Evolutionary conservation across 805 yeast species (phyloP), one percentile per base, ranked within the genome.

Genomic region (Candida chauliodis): DNA sequence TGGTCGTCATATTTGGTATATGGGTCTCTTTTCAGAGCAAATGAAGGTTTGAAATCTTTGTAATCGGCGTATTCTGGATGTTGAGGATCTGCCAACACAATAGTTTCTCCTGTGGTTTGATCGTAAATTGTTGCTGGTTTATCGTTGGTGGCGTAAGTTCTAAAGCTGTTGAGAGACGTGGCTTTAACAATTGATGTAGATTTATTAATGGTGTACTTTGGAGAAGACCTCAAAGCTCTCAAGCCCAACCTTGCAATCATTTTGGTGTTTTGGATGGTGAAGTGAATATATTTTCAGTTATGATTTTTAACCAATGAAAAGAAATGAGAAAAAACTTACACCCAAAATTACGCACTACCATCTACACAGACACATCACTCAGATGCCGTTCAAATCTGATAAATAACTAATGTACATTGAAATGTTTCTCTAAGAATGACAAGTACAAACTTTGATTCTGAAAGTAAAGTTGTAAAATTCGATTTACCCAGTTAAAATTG

Each of bases 1-100:
- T 69, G 84, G 58, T 85, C 91, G 57, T 85, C 93, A 61, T 81
- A 86, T 53, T 76, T 79, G 44, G 62, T 70, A 55, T 83, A 79
- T 31, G 93, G 95, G 55, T 77, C 81, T 58, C 81, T 78, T 50
- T 69, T 61, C 63, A 79, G 88, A 47, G 81, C 78, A 52, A 76
- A 75, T 44, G 69, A 71, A 34, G 73, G 73, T 41, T 74, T 70
- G n/a, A 79, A 72, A 38, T 76, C 71, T 32, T 83, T 84, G 53
- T 85, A 83, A 47, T 78, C 84, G n/a, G 66, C 74, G 34, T 58
- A 44, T 51, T 67, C 71, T 30, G 74, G 74, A 43, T 53, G 61
- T 40, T 47, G 50, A 18, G 73, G 72, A 50, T 68, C 72, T 10
- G 68, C 53, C 50, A 68, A 64, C 17, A 50, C 56, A 48, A 68